phyloP scores from a whole-genome alignment of 176 grass and related monocot genomes.

The Tillandsia fasciculata region DNA sequence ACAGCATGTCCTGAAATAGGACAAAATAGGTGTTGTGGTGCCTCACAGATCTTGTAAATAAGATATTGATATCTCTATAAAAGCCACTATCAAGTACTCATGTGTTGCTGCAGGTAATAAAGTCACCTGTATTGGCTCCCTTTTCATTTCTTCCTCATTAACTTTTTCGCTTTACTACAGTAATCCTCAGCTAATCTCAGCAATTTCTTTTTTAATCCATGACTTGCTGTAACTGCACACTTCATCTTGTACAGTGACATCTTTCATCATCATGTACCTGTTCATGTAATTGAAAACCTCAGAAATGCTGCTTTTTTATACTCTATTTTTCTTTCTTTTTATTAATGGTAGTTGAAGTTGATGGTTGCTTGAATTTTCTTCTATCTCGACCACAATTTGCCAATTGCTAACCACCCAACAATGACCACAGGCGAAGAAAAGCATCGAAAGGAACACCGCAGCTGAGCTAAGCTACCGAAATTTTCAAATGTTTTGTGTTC shows the following conservation, averaged over 20 bases:
- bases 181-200: background rate
- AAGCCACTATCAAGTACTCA: conserved; percentile 5
- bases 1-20: background rate
- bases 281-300: background rate
- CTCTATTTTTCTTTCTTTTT: background rate
- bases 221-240: background rate
- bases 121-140: background rate
- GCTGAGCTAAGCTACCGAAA: background rate
- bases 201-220: background rate
- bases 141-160: background rate
- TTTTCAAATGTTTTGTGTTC: background rate
- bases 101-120: background rate
- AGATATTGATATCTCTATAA: background rate
- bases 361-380: background rate
- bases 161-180: background rate
- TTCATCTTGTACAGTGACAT: background rate
- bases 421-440: background rate
- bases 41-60: background rate
- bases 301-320: background rate
- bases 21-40: background rate
- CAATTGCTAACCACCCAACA: background rate
- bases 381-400: background rate
- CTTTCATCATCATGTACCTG: background rate
- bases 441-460: background rate
- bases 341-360: background rate